These are phyloP conservation scores for Geotrichum aggregatum DNA, from an alignment of 1,139 yeast genomes.

Conservation along the genomic window DNA sequence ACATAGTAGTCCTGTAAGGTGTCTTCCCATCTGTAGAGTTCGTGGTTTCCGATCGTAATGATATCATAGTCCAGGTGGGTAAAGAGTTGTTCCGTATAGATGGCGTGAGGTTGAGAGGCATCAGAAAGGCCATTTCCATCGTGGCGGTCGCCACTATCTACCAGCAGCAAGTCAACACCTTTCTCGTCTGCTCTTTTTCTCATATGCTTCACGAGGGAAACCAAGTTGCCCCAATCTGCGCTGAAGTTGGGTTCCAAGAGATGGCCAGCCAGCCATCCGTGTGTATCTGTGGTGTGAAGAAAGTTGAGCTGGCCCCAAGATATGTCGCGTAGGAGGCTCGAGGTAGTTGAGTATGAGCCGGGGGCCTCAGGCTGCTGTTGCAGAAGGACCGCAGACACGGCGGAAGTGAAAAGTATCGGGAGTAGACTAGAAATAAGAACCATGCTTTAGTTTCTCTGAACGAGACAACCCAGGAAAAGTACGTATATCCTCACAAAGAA, in stretches of 20 bases:
- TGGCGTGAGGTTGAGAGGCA: conserved; percentile 69
- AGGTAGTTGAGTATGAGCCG: background rate
- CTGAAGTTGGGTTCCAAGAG: conserved; percentile 65
- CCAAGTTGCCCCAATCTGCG: conserved; percentile 91
- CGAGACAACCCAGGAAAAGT: too few relatives aligned
- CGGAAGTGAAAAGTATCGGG: background rate
- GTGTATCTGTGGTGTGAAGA: conserved; percentile 92
- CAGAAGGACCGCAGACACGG: conserved; percentile 1
- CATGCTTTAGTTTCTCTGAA: too few relatives aligned
- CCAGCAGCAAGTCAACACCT: conserved; percentile 60
- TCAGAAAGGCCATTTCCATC: conserved; percentile 93
- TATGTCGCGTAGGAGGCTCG: conserved; percentile 43
- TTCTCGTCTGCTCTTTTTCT: conserved; percentile 43
- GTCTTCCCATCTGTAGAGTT: conserved; percentile 67
- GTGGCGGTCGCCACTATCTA: conserved; percentile 91
- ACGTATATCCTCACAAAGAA: background rate
- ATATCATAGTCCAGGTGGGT: conserved; percentile 68
- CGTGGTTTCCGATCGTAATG: conserved; percentile 88
- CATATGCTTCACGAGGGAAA: conserved; percentile 60
- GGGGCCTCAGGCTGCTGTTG: conserved; percentile 2
- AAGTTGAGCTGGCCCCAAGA: conserved; percentile 72
- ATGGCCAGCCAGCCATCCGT: conserved; percentile 88
- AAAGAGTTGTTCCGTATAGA: conserved; percentile 58
- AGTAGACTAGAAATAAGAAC: background rate
- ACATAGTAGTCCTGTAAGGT: conserved; percentile 62